Base-by-base conservation (phyloP, 352 stramenopile species). In the Phytophthora pini region DNA sequence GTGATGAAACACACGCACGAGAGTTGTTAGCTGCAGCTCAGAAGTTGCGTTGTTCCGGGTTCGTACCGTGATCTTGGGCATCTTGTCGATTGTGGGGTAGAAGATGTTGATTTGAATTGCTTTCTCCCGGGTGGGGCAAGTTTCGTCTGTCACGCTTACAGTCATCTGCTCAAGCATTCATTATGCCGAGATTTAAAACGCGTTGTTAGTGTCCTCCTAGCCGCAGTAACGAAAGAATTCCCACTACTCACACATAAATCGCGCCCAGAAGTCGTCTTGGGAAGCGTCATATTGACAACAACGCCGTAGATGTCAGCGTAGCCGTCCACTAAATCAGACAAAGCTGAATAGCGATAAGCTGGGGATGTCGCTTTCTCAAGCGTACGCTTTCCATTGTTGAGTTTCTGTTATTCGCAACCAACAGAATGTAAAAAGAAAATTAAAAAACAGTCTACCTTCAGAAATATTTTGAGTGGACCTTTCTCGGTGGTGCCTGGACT, bases 61-160 rank as follows among this genome's bases (percentile, higher is more conserved):
- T 36, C 31, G 27, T 65, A 90, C 85, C 69, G 89, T 67, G 15
- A 89, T 77, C 22, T 74, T 79, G 15, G 83, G 83, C 79, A 90
- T 90, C 44, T 82, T 55, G 10, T 80, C 67, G 20, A 92, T 63
- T n/a, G 59, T 77, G 5, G 70, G 72, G 27, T 80, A 78, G 56
- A 94, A 94, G 11, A 92, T 72, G 58, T 90, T 87, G 31, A 92
- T 76, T 31, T 80, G 76, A 1, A 90, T 72, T 17, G 83, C 82
- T 56, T 88, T 62, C 13, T 74, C 72, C 0, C 84, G 79, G 26
- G 68, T 77, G 1, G 83, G 71, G 26, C 61, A 77, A 45, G 72
- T 92, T 31, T 92, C 86, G 44, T 94, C 86, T 6, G 83, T 74
- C 12, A 94, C 39, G 36, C 86, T 73, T 2, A 94, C 61, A 32